Base-by-base conservation (phyloP, 495 filamentous ascomycete genomes). In the Aspergillus steynii region DNA sequence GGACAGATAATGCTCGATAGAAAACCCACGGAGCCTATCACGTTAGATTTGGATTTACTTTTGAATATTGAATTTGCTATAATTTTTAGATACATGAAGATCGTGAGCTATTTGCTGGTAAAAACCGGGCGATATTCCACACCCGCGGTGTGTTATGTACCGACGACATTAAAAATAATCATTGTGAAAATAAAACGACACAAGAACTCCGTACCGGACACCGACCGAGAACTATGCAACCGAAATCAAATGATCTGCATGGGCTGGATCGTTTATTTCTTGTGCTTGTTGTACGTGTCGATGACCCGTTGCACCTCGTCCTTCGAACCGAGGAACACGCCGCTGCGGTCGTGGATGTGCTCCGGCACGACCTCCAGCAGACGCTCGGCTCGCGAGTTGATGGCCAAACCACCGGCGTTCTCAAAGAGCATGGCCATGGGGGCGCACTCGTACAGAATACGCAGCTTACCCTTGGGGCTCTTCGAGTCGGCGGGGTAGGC, bases 391-490 rank as follows among this genome's bases (percentile, higher is more conserved):
- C 86, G 85, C 76, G 90, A 90, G 75, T 97, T 89, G 25, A 99
- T 81, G 2, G 95, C 95, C 75, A 95, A 85, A 51, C 95, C 95
- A 64, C 95, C 95, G 64, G 95, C 95, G 77, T 99, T 97, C 82
- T 99, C 95, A 78, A 99, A 97, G 26, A 99, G 83, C 93, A 98
- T 92, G 5, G 96, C 96, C 95, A 99, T 99, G 20, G 95, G 95
- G 2, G 96, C 95, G 74, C 95, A 99, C 81, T 99, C 95, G 78
- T 99, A 99, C 69, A 99, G 74, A 66, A 99, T 99, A 62, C 95
- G 84, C 67, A 99, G 83, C 83, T 99, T 99, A 49, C 95, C 95
- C 85, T 98, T 99, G 56, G 92, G 90, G 68, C 90, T 96, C 86
- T 99, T 98, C 80, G 94, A 95, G 73, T 99, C 95, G 3, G 92